phyloP scores from a whole-genome alignment of 2,329 filamentous ascomycete species.

The Beauveria asiatica region DNA sequence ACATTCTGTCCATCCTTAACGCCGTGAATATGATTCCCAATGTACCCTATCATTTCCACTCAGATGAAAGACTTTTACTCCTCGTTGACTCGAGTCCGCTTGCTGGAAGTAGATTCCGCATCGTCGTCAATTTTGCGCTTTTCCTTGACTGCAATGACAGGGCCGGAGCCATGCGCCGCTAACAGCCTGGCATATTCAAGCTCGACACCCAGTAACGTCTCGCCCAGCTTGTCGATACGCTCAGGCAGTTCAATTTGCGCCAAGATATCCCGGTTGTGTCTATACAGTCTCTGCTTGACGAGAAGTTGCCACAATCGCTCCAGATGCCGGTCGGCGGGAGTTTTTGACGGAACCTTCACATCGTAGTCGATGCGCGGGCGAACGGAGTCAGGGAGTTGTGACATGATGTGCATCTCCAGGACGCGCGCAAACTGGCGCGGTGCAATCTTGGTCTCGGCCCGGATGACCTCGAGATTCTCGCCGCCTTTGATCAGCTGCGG shows the following conservation, averaged over 20 bases:
- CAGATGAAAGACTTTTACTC: conserved; percentile 14
- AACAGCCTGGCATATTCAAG: conserved; percentile 65
- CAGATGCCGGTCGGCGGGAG: conserved; percentile 49
- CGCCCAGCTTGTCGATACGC: conserved; percentile 62
- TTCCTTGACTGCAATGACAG: conserved; percentile 25
- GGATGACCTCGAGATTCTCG: conserved; percentile 46
- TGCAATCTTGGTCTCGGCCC: conserved; percentile 59
- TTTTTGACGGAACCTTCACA: conserved; percentile 34
- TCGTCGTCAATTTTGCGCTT: conserved; percentile 40
- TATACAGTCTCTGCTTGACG: conserved; percentile 69
- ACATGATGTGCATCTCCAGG: conserved; percentile 67
- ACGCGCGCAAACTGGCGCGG: conserved; percentile 68
- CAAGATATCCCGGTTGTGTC: conserved; percentile 64
- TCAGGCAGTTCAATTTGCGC: conserved; percentile 60
- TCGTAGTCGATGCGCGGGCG: conserved; percentile 41
- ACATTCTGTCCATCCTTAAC: conserved; percentile 5
- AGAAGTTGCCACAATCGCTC: conserved; percentile 66
- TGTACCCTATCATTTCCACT: neutral
- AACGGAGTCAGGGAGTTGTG: conserved; percentile 45
- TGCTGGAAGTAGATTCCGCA: conserved; percentile 24
- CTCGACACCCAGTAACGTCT: conserved; percentile 59
- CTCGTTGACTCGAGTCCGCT: conserved; percentile 37
- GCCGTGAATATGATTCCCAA: conserved; percentile 3
- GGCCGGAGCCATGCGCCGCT: conserved; percentile 32
- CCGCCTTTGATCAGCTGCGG: conserved; percentile 51